Percentiles rank a stretch among this genome's conserved stretches.
Evolutionary conservation across 352 stramenopile genomes (phyloP).

Genomic region (Pythium grandisporangium): DNA sequence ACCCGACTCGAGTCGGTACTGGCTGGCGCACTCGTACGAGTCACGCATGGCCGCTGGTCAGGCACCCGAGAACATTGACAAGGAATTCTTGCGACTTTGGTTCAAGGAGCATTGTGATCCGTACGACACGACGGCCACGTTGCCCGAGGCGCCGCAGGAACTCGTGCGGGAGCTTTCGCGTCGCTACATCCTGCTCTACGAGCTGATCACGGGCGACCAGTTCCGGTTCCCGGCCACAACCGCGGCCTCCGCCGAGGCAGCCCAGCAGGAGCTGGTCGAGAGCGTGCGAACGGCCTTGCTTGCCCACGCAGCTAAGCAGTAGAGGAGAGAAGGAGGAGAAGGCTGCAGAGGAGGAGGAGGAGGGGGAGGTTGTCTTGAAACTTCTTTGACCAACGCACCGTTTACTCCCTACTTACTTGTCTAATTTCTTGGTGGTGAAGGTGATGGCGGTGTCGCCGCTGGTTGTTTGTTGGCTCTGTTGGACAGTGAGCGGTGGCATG

Average conservation of each 20-base stretch:
- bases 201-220: slow-evolving; percentile 96
- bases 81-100: slow-evolving; percentile 99
- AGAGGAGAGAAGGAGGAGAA: slow-evolving; percentile 8
- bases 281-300: slow-evolving; percentile 27
- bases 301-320: no score
- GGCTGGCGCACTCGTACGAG: slow-evolving; percentile 88
- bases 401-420: no score
- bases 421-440: no score
- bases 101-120: slow-evolving; percentile 97
- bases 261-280: slow-evolving; percentile 43
- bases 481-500: no score
- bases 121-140: slow-evolving; percentile 93
- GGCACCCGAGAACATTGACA: slow-evolving; percentile 99
- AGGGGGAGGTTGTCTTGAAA: no score
- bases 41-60: slow-evolving; percentile 75
- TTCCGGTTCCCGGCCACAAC: slow-evolving; percentile 81
- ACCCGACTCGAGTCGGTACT: slow-evolving; percentile 96
- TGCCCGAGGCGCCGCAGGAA: slow-evolving; percentile 94
- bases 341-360: no score
- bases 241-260: background rate
- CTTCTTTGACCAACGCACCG: no score
- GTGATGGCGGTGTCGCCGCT: no score
- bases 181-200: slow-evolving; percentile 98
- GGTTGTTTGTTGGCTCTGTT: no score
- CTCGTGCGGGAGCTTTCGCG: slow-evolving; percentile 94